Percentiles rank a stretch among this genome's conserved stretches.
These are phyloP conservation scores for Sporothrix humicola DNA, from an alignment of 2,329 filamentous ascomycete species.

Conservation along the genomic window DNA sequence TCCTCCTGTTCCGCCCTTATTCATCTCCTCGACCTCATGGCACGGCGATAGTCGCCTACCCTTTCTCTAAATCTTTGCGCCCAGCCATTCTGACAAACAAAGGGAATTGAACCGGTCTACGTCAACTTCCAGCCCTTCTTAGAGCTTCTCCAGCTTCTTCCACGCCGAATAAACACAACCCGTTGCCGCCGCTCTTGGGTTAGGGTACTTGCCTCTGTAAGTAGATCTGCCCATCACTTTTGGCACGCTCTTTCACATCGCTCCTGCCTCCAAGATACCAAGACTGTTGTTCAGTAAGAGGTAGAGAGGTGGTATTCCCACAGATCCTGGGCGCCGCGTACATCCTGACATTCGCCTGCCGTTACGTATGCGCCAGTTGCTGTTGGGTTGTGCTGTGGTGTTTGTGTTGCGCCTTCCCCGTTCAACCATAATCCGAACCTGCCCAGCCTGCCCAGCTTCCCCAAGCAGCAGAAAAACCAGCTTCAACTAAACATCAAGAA, in stretches of 20 bases:
- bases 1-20: not conserved
- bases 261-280: not conserved
- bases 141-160: not conserved
- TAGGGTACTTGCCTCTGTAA: constrained; percentile 1
- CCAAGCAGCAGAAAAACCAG: not conserved
- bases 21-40: constrained; percentile 5
- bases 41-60: not conserved
- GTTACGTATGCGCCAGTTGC: constrained; percentile 1
- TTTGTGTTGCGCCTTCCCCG: not conserved
- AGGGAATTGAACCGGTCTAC: not conserved
- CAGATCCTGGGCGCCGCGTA: constrained; percentile 4
- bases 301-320: not conserved
- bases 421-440: not conserved
- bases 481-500: not conserved
- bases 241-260: not conserved
- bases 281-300: constrained; percentile 13
- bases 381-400: not conserved
- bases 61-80: not conserved
- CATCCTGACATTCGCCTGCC: not conserved
- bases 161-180: not conserved
- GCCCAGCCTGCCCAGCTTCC: constrained; percentile 2
- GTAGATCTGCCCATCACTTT: not conserved
- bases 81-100: constrained; percentile 20
- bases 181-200: constrained; percentile 7
- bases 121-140: not conserved